Percentiles rank a stretch among this genome's conserved stretches.
Evolutionary conservation across 805 yeast species (phyloP).

Genomic region (Lachancea mirantina): DNA sequence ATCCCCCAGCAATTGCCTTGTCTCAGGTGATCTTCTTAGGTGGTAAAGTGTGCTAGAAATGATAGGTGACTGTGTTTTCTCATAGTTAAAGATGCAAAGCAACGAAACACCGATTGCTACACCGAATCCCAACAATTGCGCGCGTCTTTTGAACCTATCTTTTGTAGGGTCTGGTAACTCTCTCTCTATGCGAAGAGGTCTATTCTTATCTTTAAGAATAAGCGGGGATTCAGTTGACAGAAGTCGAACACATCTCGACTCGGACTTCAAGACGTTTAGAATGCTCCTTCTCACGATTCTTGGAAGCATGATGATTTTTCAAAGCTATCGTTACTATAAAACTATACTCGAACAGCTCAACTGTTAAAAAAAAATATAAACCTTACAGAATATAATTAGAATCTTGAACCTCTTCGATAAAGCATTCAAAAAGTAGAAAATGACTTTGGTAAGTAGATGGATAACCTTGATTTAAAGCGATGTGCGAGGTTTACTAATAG

Average conservation of each 20-base stretch:
- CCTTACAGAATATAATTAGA: too few relatives aligned
- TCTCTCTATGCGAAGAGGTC: conserved; percentile 59
- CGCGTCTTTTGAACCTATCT: conserved; percentile 44
- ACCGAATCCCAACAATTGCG: conserved; percentile 50
- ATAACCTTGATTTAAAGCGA: neutral
- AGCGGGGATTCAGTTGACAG: conserved; percentile 9
- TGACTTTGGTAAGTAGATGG: conserved; percentile 7
- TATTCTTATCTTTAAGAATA: conserved; percentile 19
- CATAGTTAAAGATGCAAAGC: conserved; percentile 80
- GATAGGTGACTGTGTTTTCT: conserved; percentile 83
- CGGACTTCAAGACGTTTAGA: too few relatives aligned
- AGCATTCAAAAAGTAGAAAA: too few relatives aligned
- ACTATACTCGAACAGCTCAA: too few relatives aligned
- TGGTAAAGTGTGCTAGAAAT: conserved; percentile 82
- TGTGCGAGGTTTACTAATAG: conserved; percentile 1
- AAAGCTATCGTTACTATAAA: too few relatives aligned
- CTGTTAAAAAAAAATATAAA: too few relatives aligned
- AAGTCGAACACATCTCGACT: neutral
- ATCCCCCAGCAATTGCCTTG: conserved; percentile 60
- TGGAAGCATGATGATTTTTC: too few relatives aligned
- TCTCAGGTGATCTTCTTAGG: conserved; percentile 64
- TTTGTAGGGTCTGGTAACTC: conserved; percentile 76
- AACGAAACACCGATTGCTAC: conserved; percentile 48
- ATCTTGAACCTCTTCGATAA: too few relatives aligned
- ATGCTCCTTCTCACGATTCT: too few relatives aligned